phyloP scores from a whole-genome alignment of 257 asterid species.

The Capsicum pubescens region DNA sequence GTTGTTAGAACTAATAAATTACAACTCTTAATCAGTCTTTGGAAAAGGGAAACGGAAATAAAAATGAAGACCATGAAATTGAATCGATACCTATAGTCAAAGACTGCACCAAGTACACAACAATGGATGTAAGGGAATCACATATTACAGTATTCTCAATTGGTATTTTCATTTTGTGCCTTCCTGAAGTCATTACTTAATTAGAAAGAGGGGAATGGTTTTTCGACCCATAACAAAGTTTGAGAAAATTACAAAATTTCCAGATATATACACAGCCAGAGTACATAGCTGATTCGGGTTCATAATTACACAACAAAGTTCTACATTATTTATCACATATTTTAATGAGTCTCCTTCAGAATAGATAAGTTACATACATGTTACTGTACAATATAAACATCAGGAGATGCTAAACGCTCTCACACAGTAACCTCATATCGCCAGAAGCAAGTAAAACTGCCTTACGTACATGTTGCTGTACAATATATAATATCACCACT shows the following conservation, averaged over 20 bases:
- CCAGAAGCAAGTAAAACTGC: constrained; percentile 12
- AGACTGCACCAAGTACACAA: background rate
- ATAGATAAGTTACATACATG: constrained; percentile 14
- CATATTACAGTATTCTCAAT: background rate
- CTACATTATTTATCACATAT: background rate
- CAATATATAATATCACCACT: constrained; percentile 20
- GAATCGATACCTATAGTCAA: background rate
- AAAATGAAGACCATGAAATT: background rate
- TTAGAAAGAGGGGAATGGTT: background rate
- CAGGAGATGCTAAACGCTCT: background rate
- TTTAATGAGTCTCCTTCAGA: background rate
- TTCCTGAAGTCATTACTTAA: background rate
- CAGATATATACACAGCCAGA: background rate
- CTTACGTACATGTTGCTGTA: constrained; percentile 2
- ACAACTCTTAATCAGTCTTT: background rate
- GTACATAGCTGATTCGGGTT: constrained; percentile 3
- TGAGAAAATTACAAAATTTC: constrained; percentile 1
- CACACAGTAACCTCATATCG: background rate
- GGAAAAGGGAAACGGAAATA: background rate
- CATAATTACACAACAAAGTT: constrained; percentile 16
- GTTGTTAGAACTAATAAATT: background rate
- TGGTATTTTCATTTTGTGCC: constrained; percentile 1
- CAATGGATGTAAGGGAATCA: background rate
- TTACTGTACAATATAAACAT: background rate
- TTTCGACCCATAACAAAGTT: background rate